Percentiles rank a stretch among this genome's conserved stretches.
These are phyloP conservation scores for Calonectria naviculata DNA, from an alignment of 2,329 filamentous ascomycete genomes.

Conservation along the genomic window DNA sequence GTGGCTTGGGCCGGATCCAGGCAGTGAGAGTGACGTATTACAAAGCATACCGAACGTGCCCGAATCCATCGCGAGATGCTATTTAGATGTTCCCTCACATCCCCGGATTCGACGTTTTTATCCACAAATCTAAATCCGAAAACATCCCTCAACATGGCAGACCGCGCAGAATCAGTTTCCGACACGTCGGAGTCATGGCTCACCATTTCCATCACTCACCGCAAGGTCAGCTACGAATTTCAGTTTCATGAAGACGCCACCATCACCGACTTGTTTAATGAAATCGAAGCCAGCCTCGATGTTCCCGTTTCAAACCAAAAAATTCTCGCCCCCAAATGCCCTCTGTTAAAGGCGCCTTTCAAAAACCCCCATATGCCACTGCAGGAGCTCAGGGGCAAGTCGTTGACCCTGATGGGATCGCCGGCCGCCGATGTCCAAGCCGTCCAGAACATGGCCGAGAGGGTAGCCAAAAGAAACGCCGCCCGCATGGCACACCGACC, in stretches of 20 bases:
- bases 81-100: constrained; percentile 17
- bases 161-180: constrained; percentile 26
- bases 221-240: constrained; percentile 57
- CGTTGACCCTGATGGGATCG: constrained; percentile 74
- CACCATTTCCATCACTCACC: constrained; percentile 58
- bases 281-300: constrained; percentile 65
- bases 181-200: constrained; percentile 45
- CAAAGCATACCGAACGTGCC: constrained; percentile 51
- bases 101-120: constrained; percentile 9
- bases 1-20: constrained; percentile 16
- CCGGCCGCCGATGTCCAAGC: constrained; percentile 69
- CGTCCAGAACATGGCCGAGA: constrained; percentile 60
- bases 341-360: constrained; percentile 73
- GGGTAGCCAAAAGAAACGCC: constrained; percentile 60
- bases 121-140: background rate
- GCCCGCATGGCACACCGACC: constrained; percentile 47
- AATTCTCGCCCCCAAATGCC: constrained; percentile 73
- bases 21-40: constrained; percentile 51
- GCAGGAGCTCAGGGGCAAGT: constrained; percentile 62
- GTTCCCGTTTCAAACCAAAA: constrained; percentile 76
- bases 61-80: constrained; percentile 26
- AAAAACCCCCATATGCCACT: constrained; percentile 66
- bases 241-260: constrained; percentile 58
- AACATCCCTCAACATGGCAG: constrained; percentile 22
- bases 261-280: constrained; percentile 68